Evolutionary conservation across 225 moss, liverwort and hornwort species (phyloP).

Genomic region (Polytrichum commune): DNA sequence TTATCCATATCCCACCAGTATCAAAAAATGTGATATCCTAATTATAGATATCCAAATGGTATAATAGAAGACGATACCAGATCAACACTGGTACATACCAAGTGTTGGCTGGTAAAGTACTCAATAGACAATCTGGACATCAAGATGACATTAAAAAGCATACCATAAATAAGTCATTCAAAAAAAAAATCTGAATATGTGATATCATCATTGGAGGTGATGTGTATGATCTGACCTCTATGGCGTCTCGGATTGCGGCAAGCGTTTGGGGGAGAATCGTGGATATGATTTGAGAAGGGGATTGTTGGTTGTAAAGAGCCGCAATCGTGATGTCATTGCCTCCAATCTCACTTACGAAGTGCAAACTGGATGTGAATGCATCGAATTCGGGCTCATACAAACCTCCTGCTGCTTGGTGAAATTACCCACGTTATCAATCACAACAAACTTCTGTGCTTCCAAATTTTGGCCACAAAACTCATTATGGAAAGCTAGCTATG

Average conservation of each 20-base stretch:
- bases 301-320: not conserved
- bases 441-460: not conserved
- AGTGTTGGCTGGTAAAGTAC: no score
- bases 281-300: not conserved
- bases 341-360: conserved; percentile 39
- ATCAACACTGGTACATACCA: no score
- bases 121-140: no score
- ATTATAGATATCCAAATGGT: no score
- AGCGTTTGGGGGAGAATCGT: conserved; percentile 27
- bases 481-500: no score
- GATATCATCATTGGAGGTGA: no score
- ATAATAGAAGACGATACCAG: no score
- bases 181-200: no score
- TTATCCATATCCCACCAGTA: no score
- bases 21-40: no score
- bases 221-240: conserved; percentile 20
- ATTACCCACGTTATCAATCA: not conserved
- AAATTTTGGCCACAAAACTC: not conserved
- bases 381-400: not conserved
- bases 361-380: conserved; percentile 27
- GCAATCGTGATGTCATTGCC: conserved; percentile 24
- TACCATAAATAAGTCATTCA: no score
- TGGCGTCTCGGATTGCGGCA: conserved; percentile 28
- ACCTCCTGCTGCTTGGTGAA: conserved; percentile 12
- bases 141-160: no score